A percentile compares a stretch with the other conserved stretches of the same genome.
Evolutionary conservation across 2,329 filamentous ascomycete species (phyloP).

Genomic region (Trichoderma aggressivum): DNA sequence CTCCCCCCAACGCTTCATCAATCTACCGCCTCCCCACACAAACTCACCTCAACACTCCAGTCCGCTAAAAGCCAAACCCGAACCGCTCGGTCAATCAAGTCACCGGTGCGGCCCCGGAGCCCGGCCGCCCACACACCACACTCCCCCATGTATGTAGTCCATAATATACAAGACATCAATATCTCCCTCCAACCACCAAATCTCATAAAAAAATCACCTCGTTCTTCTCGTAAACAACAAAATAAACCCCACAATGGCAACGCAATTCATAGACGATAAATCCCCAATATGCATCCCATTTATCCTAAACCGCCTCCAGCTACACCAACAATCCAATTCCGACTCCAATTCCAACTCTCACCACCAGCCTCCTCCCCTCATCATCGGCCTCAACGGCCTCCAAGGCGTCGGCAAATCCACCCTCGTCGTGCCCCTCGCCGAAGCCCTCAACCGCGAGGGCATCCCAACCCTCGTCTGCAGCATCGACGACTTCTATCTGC

Average conservation of each 20-base stretch:
- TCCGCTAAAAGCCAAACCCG: background rate
- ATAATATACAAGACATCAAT: background rate
- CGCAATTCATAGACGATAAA: conserved; percentile 68
- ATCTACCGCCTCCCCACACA: background rate
- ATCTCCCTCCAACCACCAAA: background rate
- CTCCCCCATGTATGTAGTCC: background rate
- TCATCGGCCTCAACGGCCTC: conserved; percentile 85
- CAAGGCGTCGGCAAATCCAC: conserved; percentile 94
- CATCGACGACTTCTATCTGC: conserved; percentile 87
- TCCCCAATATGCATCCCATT: conserved; percentile 74
- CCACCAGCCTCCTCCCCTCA: conserved; percentile 54
- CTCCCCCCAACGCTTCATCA: background rate
- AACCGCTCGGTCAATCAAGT: background rate
- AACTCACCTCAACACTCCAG: background rate
- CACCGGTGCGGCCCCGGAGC: background rate
- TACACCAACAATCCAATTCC: conserved; percentile 36
- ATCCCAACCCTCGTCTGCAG: conserved; percentile 70
- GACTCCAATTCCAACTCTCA: conserved; percentile 10
- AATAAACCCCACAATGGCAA: background rate
- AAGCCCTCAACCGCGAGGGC: conserved; percentile 54
- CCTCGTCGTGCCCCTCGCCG: conserved; percentile 65
- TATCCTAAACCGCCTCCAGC: conserved; percentile 58
- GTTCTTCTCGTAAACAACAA: background rate
- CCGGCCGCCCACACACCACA: background rate
- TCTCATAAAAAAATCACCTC: background rate